These are phyloP conservation scores for Aristolochia contorta DNA, from an alignment of 164 flowering plant species.

Conservation along the genomic window DNA sequence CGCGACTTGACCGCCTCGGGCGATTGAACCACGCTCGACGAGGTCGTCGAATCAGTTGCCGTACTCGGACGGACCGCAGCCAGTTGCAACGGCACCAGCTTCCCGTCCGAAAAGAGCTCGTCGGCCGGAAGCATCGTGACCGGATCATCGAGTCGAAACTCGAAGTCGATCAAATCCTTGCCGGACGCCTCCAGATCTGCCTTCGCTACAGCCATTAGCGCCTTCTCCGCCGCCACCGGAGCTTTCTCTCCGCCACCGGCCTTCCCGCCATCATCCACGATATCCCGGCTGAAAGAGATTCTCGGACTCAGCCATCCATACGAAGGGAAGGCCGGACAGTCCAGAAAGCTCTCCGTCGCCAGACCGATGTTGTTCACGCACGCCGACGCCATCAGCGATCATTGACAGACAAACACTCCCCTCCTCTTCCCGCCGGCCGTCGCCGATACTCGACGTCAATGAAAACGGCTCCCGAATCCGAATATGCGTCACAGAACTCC, in stretches of 20 bases:
- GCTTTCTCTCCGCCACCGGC: constrained; percentile 4
- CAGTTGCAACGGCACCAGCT: constrained; percentile 61
- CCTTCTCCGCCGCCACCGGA: neutral
- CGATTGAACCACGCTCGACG: constrained; percentile 7
- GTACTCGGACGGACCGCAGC: constrained; percentile 12
- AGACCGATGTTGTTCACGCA: constrained; percentile 62
- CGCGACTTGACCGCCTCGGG: constrained; percentile 25
- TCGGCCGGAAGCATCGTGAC: constrained; percentile 84
- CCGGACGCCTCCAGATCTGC: constrained; percentile 20
- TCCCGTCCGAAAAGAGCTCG: constrained; percentile 76
- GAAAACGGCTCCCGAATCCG: neutral
- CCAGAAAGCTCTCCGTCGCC: constrained; percentile 45
- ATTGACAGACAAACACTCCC: constrained; percentile 1
- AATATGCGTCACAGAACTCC: too few species aligned
- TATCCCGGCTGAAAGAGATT: constrained; percentile 46
- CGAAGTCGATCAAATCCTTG: constrained; percentile 48
- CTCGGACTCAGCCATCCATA: constrained; percentile 65
- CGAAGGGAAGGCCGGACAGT: constrained; percentile 31
- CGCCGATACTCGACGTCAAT: neutral
- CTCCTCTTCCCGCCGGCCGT: too few species aligned
- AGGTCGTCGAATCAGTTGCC: neutral
- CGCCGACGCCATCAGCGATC: constrained; percentile 69
- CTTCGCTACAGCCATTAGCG: constrained; percentile 5
- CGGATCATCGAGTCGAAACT: constrained; percentile 77
- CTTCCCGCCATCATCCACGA: constrained; percentile 22